A percentile compares a stretch with the other conserved stretches of the same genome.
These are phyloP conservation scores for Aurantiochytrium sp. DNA, from an alignment of 108 stramenopile genomes.

Conservation along the genomic window DNA sequence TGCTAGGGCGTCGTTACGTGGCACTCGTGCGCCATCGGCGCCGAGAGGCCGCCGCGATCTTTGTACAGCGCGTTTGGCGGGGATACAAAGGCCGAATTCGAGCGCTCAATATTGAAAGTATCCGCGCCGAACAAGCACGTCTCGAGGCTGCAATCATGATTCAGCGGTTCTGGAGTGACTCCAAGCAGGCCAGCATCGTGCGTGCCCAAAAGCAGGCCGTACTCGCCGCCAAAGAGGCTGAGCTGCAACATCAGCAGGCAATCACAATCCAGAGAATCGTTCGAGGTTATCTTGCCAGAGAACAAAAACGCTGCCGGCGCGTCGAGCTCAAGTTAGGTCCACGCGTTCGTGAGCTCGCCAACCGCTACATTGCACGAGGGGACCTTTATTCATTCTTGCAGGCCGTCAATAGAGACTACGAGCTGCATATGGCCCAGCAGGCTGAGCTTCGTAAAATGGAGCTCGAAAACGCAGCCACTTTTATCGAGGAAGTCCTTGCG, in stretches of 20 bases:
- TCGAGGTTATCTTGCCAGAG: neutral
- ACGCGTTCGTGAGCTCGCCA: neutral
- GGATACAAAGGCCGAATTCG: neutral
- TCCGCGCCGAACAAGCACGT: neutral
- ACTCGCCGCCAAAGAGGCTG: neutral
- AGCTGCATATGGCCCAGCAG: conserved; percentile 17
- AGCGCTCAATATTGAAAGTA: neutral
- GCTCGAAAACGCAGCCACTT: neutral
- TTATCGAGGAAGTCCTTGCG: neutral
- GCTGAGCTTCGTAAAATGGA: neutral
- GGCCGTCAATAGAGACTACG: neutral
- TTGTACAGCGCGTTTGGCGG: neutral
- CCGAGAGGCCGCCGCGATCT: neutral
- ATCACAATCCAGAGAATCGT: neutral
- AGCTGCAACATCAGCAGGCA: neutral
- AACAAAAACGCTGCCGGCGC: neutral
- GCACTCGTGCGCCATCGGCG: neutral
- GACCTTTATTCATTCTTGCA: neutral
- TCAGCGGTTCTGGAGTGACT: neutral
- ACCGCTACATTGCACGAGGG: neutral
- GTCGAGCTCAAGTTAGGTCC: neutral
- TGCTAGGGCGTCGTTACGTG: neutral
- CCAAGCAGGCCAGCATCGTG: neutral
- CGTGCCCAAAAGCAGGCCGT: neutral
- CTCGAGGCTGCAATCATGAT: neutral